A percentile compares a stretch with the other conserved stretches of the same genome.
Evolutionary conservation across 2,329 filamentous ascomycete genomes (phyloP).

Genomic region (Zymoseptoria ardabiliae): DNA sequence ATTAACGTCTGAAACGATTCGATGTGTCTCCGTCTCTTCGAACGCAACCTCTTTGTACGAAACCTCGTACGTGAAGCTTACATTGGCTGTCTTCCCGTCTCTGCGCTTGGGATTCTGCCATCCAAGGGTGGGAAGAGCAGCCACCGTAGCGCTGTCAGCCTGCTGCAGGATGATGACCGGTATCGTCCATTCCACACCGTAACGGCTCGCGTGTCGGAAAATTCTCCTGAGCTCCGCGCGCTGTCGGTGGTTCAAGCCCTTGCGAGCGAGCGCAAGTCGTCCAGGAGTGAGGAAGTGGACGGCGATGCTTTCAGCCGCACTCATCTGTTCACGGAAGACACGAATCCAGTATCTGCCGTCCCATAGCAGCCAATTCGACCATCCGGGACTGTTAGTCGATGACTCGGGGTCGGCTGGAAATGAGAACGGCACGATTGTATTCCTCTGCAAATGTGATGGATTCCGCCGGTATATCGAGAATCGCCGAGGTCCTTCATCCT

Average conservation of each 20-base stretch:
- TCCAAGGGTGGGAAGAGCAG: slow-evolving; percentile 7
- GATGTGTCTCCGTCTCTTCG: not conserved
- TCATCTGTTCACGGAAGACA: slow-evolving; percentile 20
- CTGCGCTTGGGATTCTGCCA: slow-evolving; percentile 2
- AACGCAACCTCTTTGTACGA: slow-evolving; percentile 6
- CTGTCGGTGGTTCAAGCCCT: not conserved
- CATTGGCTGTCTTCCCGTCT: not conserved
- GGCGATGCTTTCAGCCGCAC: not conserved
- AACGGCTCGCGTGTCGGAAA: not conserved
- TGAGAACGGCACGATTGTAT: not conserved
- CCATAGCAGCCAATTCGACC: slow-evolving; percentile 40
- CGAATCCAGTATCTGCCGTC: slow-evolving; percentile 52
- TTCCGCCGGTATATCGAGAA: not conserved
- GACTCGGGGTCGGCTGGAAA: not conserved
- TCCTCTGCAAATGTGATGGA: not conserved
- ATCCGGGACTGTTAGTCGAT: not conserved
- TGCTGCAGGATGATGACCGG: not conserved
- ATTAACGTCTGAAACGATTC: not conserved
- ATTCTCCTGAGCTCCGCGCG: not conserved
- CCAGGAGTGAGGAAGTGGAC: not conserved
- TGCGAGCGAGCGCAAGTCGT: not conserved
- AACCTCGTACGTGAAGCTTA: not conserved
- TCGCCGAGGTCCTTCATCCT: not conserved
- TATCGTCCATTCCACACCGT: not conserved
- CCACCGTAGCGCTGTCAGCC: not conserved